Evolutionary conservation across 73 alveolate genomes (phyloP), one percentile per base, ranked within the genome.

Genomic region (Loxodes magnus): DNA sequence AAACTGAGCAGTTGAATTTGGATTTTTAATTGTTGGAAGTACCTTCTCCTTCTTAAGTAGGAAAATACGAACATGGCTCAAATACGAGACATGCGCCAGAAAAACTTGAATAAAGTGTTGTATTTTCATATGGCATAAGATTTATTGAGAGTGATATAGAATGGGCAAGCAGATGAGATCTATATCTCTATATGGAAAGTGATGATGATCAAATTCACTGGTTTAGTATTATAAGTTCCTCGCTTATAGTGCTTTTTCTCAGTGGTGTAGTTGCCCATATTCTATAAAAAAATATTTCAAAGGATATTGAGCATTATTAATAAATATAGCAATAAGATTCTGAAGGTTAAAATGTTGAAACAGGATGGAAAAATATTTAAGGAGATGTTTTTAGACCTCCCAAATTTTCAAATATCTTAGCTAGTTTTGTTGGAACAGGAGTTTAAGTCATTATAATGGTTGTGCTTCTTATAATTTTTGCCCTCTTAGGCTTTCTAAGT

Each of bases 351-450:
- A n/a, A n/a, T n/a, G 10, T 37, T 10, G 71, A 57, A 21, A 31
- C 63, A 50, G 71, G 71, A 22, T 57, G 71, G 71, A 57, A 57
- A 22, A 38, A 57, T 4, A 9, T 57, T n/a, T 43, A 39, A 57
- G 59, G 66, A 0, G 71, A 57, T 43, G 70, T 57, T 7, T 57
- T 57, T 39, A 38, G 71, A 43, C 71, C 71, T 57, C 71, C 71
- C 16, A 51, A 30, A 26, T 25, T 43, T 6, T 28, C 30, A 12
- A 57, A 24, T 6, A 29, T 57, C n/a, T 43, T 57, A 4, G 23
- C 67, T 3, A 25, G 36, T 14, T 26, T 57, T 27, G 31, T 57
- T 21, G 71, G 71, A 14, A 30, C 43, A 2, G 71, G 71, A 1
- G 35, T 57, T 10, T 27, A 57, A 43, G 22, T 57, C 12, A 43